phyloP scores from a whole-genome alignment of 73 alveolate genomes.

The Tetrahymena borealis region DNA sequence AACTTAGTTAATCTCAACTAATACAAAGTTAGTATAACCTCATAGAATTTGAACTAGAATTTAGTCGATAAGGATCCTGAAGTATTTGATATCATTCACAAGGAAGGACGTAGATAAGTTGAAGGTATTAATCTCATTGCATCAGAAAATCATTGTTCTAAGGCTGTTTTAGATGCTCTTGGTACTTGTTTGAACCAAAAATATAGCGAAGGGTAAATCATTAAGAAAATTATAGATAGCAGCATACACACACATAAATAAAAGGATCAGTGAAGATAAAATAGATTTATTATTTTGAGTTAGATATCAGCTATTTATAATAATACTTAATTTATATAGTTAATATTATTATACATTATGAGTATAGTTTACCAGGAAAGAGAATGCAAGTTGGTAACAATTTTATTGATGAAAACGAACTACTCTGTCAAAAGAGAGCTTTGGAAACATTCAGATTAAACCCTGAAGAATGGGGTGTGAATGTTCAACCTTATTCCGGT shows the following conservation, averaged over 20 bases:
- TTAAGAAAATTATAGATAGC: too few relatives aligned
- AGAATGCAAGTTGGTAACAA: conserved; percentile 93
- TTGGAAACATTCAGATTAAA: conserved; percentile 75
- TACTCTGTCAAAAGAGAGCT: conserved; percentile 78
- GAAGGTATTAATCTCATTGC: conserved; percentile 85
- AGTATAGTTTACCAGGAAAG: conserved; percentile 72
- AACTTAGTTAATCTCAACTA: not conserved
- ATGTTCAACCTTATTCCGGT: conserved; percentile 92
- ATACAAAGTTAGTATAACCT: not conserved
- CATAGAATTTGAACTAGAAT: not conserved
- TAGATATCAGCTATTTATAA: not conserved
- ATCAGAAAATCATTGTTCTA: conserved; percentile 71
- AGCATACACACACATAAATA: too few relatives aligned
- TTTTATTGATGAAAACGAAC: conserved; percentile 79
- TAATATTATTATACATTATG: not conserved
- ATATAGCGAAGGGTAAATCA: conserved; percentile 86
- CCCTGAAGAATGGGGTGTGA: conserved; percentile 90
- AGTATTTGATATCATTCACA: conserved; percentile 51
- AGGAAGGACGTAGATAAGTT: conserved; percentile 68
- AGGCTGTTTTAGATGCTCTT: conserved; percentile 76
- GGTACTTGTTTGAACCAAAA: conserved; percentile 91
- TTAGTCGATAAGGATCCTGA: conserved; percentile 71
- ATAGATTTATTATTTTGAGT: not conserved
- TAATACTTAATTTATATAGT: not conserved
- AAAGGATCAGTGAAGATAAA: not conserved